phyloP scores from a whole-genome alignment of 139 green algal species.

The Nannochloris sp. region DNA sequence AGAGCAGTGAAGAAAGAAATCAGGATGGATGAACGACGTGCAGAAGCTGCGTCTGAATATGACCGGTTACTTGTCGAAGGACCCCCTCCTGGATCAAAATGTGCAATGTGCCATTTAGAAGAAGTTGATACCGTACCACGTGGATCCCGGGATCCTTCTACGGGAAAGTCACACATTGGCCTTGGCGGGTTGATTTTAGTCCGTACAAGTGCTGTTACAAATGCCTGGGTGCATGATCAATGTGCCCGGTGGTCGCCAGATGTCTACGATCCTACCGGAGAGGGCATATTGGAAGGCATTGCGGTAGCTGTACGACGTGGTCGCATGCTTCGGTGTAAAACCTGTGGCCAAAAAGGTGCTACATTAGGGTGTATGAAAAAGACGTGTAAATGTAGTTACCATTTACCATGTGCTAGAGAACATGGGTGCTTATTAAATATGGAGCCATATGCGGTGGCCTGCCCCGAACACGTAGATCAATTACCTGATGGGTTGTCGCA shows the following conservation, averaged over 20 bases:
- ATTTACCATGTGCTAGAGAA: constrained; percentile 59
- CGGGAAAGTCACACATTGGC: neutral
- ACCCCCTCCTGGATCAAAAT: neutral
- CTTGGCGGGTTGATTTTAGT: constrained; percentile 25
- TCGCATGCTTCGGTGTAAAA: constrained; percentile 48
- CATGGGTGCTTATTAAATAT: constrained; percentile 28
- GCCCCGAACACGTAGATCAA: constrained; percentile 37
- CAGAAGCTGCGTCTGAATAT: neutral
- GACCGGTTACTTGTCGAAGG: neutral
- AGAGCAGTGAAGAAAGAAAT: constrained; percentile 7
- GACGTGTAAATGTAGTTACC: constrained; percentile 55
- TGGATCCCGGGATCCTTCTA: neutral
- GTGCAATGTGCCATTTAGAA: neutral
- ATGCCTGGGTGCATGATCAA: constrained; percentile 56
- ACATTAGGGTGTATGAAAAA: constrained; percentile 65
- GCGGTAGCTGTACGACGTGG: constrained; percentile 48
- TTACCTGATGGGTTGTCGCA: constrained; percentile 5
- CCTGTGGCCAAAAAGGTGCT: constrained; percentile 49
- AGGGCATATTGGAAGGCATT: constrained; percentile 28
- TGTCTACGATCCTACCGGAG: constrained; percentile 33
- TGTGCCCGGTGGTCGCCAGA: constrained; percentile 62
- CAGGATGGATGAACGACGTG: neutral
- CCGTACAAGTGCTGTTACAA: constrained; percentile 15
- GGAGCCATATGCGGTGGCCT: constrained; percentile 40
- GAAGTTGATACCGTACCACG: neutral